Evolutionary conservation across 345 rosid species (phyloP).

Genomic region (Trapa bicornis): DNA sequence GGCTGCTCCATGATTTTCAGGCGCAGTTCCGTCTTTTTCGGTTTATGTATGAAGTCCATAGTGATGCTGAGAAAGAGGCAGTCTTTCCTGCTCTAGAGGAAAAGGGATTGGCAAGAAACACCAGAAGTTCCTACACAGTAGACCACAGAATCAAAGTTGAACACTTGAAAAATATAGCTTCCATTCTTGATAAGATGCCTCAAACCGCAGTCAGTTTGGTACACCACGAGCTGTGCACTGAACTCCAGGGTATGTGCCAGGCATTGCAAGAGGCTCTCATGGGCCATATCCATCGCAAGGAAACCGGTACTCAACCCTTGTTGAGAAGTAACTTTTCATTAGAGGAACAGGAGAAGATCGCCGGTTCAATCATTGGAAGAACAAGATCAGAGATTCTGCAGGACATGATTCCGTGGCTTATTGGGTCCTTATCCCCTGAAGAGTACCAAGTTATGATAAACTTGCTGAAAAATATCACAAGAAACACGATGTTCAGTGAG

Average conservation of each 20-base stretch:
- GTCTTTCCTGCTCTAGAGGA: conserved; percentile 84
- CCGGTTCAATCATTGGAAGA: conserved; percentile 61
- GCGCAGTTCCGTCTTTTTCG: conserved; percentile 40
- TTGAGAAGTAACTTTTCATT: conserved; percentile 45
- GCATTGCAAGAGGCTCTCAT: conserved; percentile 49
- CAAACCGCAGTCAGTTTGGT: conserved; percentile 23
- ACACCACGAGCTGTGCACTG: conserved; percentile 33
- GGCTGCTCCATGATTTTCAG: conserved; percentile 42
- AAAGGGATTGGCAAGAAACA: conserved; percentile 44
- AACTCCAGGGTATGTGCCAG: conserved; percentile 48
- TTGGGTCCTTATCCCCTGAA: conserved; percentile 40
- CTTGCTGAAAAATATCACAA: conserved; percentile 49
- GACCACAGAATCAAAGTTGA: conserved; percentile 54
- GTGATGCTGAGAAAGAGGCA: conserved; percentile 65
- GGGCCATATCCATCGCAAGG: conserved; percentile 60
- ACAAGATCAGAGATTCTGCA: conserved; percentile 52
- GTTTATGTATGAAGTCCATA: conserved; percentile 45
- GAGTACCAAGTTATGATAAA: conserved; percentile 50
- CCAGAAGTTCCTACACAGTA: conserved; percentile 47
- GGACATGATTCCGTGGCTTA: conserved; percentile 73
- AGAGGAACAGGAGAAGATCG: conserved; percentile 64
- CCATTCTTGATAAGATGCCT: conserved; percentile 51
- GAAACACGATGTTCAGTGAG: conserved; percentile 64
- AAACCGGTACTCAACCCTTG: conserved; percentile 58
- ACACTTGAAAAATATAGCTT: conserved; percentile 35